phyloP scores from a whole-genome alignment of 2,329 filamentous ascomycete genomes.

The Colletotrichum siamense region DNA sequence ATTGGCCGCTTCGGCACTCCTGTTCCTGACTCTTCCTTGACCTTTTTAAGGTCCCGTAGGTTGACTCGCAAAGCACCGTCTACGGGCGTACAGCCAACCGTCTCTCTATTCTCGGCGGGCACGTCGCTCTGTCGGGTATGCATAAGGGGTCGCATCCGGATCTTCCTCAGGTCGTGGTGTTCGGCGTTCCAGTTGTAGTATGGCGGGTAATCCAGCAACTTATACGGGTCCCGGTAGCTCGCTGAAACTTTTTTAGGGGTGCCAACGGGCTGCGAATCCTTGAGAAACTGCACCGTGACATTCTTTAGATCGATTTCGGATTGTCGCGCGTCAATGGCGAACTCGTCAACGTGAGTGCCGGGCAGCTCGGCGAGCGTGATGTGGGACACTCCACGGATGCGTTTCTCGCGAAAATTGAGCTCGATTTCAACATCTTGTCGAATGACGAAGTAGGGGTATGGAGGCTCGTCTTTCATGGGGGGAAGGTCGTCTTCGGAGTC shows the following conservation, averaged over 20 bases:
- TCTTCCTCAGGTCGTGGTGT: constrained; percentile 77
- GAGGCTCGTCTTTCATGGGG: constrained; percentile 37
- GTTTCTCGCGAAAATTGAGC: constrained; percentile 80
- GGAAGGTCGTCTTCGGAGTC: constrained; percentile 34
- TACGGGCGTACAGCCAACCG: constrained; percentile 60
- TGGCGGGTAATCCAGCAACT: constrained; percentile 64
- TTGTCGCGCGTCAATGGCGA: constrained; percentile 67
- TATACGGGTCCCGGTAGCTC: constrained; percentile 70
- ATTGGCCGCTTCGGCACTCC: constrained; percentile 34
- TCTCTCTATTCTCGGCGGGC: constrained; percentile 59
- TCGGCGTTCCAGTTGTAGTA: constrained; percentile 69
- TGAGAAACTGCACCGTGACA: constrained; percentile 56
- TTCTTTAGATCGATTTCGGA: constrained; percentile 61
- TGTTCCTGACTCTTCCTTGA: constrained; percentile 12
- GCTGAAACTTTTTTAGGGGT: constrained; percentile 42
- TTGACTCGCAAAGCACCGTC: constrained; percentile 58
- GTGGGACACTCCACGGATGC: constrained; percentile 78
- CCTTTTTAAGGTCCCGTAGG: constrained; percentile 35
- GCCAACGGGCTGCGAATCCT: constrained; percentile 19
- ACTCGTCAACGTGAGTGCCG: constrained; percentile 57
- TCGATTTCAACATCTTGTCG: constrained; percentile 91
- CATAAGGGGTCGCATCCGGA: constrained; percentile 64
- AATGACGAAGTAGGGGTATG: constrained; percentile 61
- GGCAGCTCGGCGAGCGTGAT: constrained; percentile 75
- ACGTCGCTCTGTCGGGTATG: constrained; percentile 58